Percentiles rank a stretch among this genome's conserved stretches.
Evolutionary conservation across 2,329 filamentous ascomycete species (phyloP).

Genomic region (Zarea fungicola): DNA sequence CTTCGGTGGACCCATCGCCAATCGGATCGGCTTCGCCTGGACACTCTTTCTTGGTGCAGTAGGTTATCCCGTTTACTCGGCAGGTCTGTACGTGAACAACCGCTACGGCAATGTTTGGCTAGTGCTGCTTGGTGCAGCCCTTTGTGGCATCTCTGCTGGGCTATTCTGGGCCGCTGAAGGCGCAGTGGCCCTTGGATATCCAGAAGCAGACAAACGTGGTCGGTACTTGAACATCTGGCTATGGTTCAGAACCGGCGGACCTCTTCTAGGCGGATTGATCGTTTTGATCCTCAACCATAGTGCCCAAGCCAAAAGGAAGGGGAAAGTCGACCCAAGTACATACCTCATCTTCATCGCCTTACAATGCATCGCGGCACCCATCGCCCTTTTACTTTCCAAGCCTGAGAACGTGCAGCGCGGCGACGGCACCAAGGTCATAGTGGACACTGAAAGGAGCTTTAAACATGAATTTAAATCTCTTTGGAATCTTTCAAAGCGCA

Average conservation of each 20-base stretch:
- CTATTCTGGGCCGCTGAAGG: constrained; percentile 48
- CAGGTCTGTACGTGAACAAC: constrained; percentile 45
- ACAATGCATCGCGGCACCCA: constrained; percentile 22
- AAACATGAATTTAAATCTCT: constrained; percentile 21
- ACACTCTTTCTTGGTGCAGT: constrained; percentile 40
- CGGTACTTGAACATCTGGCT: constrained; percentile 30
- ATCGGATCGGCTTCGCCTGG: constrained; percentile 42
- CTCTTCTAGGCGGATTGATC: constrained; percentile 41
- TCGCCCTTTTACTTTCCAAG: constrained; percentile 23
- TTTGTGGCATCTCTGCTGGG: constrained; percentile 43
- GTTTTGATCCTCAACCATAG: constrained; percentile 37
- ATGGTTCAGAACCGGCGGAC: constrained; percentile 46
- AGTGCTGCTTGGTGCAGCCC: constrained; percentile 42
- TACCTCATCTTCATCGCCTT: constrained; percentile 26
- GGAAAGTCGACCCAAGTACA: constrained; percentile 22
- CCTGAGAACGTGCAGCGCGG: constrained; percentile 24
- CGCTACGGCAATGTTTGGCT: constrained; percentile 47
- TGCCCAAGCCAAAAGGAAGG: constrained; percentile 18
- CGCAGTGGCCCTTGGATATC: constrained; percentile 44
- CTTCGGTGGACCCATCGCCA: constrained; percentile 42
- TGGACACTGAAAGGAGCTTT: constrained; percentile 19
- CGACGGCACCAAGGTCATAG: constrained; percentile 22
- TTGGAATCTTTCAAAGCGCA: constrained; percentile 16
- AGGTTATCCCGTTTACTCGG: constrained; percentile 43
- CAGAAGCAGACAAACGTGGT: constrained; percentile 41